Base-by-base conservation (phyloP, 1,284 basidiomycete genomes). In the Trametes polyzona region DNA sequence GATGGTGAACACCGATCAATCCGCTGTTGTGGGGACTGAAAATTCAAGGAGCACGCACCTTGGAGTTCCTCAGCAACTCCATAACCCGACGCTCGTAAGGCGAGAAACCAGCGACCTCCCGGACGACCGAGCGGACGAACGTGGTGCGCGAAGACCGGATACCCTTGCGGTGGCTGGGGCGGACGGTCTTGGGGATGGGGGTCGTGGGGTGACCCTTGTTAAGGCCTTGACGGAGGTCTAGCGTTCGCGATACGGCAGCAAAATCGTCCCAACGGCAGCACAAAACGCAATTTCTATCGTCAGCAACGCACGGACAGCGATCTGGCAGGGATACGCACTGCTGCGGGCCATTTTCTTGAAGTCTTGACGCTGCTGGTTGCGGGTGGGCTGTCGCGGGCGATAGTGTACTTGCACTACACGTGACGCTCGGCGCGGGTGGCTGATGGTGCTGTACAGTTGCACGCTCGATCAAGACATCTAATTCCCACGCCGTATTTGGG, bases 1-100 rank as follows among this genome's bases (percentile, higher is more conserved):
- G 30, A 37, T 17, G 36, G 36, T 19, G 33, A n/a, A 32, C n/a
- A 11, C 19, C 44, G 10, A 48, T 48, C 19, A 62, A 37, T 12
- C 19, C 7, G 7, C 33, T 32, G 10, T 3, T 8, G 7, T 19
- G 10, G 17, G 1, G 5, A 21, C 6, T n/a, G 10, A 2, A 17
- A 19, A 9, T 44, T n/a, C n/a, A 17, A n/a, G 26, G 23, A 26
- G 36, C 32, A 74, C 87, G 67, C 72, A 93, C 92, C 85, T 98
- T 98, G 66, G 95, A 97, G 89, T 98, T 99, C 77, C 96, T 89
- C 82, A 99, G 81, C 84, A 99, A 78, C 81, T 99, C 97, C 93
- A 99, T 90, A 58, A 99, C 95, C 67, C 97, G 89, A 73, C 96
- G 87, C 86, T 99, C 97, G 78, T 99, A 99, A 44, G 97, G 93